Percentiles rank a stretch among this genome's conserved stretches.
Conservation (phyloP, 371 early-diverging fungal species). For the Mucor racemosus region DNA sequence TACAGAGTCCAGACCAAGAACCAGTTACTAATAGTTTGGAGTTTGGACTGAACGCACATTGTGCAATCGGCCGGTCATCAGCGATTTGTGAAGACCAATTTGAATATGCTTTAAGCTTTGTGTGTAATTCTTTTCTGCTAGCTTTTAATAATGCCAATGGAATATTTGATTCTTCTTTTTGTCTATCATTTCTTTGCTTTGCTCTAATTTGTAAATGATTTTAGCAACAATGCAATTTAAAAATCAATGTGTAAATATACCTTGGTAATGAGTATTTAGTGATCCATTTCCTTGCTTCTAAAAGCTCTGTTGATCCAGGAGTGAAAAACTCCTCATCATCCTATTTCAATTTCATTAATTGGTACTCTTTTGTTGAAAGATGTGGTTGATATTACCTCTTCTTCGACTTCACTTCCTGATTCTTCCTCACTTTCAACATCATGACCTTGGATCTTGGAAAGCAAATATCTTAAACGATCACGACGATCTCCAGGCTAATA, state of each 20-base stretch:
- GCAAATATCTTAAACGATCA: slow-evolving; percentile 77
- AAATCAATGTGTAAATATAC: slow-evolving; percentile 34
- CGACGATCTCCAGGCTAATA: slow-evolving; percentile 86
- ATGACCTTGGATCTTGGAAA: slow-evolving; percentile 63
- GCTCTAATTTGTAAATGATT: slow-evolving; percentile 57
- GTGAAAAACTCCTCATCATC: slow-evolving; percentile 88
- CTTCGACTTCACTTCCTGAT: slow-evolving; percentile 49
- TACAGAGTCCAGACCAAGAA: slow-evolving; percentile 85
- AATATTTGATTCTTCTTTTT: slow-evolving; percentile 70
- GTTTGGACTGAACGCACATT: slow-evolving; percentile 83
- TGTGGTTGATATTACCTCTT: slow-evolving; percentile 10
- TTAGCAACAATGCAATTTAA: not conserved
- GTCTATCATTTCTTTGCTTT: slow-evolving; percentile 67
- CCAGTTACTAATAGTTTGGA: slow-evolving; percentile 80
- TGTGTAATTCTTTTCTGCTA: slow-evolving; percentile 79
- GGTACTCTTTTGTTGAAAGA: not conserved
- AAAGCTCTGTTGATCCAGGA: slow-evolving; percentile 72
- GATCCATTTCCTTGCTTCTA: slow-evolving; percentile 75
- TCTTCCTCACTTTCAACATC: slow-evolving; percentile 56
- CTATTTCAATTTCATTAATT: slow-evolving; percentile 4
- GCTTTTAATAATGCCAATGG: slow-evolving; percentile 78
- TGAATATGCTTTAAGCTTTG: slow-evolving; percentile 69
- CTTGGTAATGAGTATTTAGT: slow-evolving; percentile 79
- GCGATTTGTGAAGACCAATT: slow-evolving; percentile 87
- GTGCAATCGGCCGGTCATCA: slow-evolving; percentile 88